Conservation (phyloP, 2,329 filamentous ascomycete genomes). For the Orbilia javanica region DNA sequence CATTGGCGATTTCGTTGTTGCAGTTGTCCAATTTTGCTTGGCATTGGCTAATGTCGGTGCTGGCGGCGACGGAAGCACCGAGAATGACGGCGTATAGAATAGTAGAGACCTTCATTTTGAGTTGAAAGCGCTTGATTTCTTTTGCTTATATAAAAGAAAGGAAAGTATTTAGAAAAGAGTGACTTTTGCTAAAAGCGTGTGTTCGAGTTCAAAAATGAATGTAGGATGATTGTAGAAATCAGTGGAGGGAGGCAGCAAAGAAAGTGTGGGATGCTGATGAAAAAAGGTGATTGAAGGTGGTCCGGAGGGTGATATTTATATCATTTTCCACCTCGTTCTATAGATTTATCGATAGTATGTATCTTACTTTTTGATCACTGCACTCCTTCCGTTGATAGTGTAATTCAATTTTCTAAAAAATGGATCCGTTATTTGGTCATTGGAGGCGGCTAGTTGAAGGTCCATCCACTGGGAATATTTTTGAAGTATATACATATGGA, state of each 20-base stretch:
- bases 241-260: neutral
- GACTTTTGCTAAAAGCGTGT: neutral
- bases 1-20: too few relatives aligned
- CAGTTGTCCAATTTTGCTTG: too few relatives aligned
- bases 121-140: neutral
- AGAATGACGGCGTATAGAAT: neutral
- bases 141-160: neutral
- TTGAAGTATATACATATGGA: too few relatives aligned
- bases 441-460: neutral
- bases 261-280: neutral
- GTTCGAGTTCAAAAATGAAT: neutral
- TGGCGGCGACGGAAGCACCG: neutral
- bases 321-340: neutral
- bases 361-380: too few relatives aligned
- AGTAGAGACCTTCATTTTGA: neutral
- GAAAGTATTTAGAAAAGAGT: neutral
- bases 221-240: neutral
- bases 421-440: neutral
- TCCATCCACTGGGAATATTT: neutral
- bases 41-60: too few relatives aligned
- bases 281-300: neutral
- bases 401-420: neutral
- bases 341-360: neutral
- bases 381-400: too few relatives aligned
- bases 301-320: neutral